Conservation (phyloP, 139 green algal species). For the Ostreobium quekettii region DNA sequence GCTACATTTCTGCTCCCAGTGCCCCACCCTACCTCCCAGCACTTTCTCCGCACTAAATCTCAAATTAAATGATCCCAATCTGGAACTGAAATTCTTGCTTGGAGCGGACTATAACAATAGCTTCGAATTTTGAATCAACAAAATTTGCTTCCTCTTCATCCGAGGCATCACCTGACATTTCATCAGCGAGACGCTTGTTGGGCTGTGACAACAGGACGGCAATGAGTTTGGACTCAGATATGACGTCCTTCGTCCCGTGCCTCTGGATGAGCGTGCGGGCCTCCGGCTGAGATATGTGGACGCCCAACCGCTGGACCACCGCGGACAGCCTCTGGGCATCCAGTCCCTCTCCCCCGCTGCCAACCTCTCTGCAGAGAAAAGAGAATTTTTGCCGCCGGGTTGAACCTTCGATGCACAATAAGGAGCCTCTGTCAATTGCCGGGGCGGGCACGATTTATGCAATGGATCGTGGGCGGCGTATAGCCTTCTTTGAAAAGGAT, state of each 20-base stretch:
- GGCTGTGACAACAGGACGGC: conserved; percentile 42
- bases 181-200: conserved; percentile 37
- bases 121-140: neutral
- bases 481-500: neutral
- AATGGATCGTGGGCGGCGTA: neutral
- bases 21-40: too few species aligned
- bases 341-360: conserved; percentile 47
- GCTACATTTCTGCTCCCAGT: too few species aligned
- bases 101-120: neutral
- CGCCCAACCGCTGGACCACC: conserved; percentile 24
- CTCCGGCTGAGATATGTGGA: conserved; percentile 23
- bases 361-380: conserved; percentile 28
- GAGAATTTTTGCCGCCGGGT: neutral
- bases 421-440: neutral
- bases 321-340: conserved; percentile 32
- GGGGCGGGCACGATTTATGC: neutral
- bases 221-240: conserved; percentile 46
- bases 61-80: neutral
- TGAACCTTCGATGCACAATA: neutral
- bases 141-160: neutral
- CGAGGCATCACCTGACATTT: conserved; percentile 32
- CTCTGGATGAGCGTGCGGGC: conserved; percentile 33
- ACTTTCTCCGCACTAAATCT: neutral
- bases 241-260: conserved; percentile 30
- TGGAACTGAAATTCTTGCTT: conserved; percentile 3